phyloP scores from a whole-genome alignment of 352 stramenopile genomes.

The Phytophthora aleatoria region DNA sequence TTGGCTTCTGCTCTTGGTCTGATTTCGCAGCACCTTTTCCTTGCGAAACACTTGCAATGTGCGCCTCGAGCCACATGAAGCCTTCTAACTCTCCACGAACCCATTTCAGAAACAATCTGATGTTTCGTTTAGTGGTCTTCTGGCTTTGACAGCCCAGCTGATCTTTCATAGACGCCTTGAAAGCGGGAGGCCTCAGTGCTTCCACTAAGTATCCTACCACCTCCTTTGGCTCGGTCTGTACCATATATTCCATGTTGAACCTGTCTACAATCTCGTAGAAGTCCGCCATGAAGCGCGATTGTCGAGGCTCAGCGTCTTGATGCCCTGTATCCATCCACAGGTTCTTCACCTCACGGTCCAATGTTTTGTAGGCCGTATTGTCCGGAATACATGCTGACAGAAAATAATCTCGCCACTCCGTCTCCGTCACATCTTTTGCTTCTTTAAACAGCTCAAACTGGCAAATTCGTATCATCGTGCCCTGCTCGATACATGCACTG shows the following conservation, averaged over 20 bases:
- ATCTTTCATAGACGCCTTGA: not conserved
- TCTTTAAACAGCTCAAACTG: conserved; percentile 17
- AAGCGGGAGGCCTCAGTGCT: not conserved
- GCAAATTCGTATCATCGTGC: conserved; percentile 10
- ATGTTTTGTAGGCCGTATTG: conserved; percentile 15
- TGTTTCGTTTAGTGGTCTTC: not conserved
- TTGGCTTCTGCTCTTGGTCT: not conserved
- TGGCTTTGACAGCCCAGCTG: not conserved
- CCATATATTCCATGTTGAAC: conserved; percentile 1
- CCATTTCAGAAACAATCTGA: not conserved
- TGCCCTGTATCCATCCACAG: conserved; percentile 4
- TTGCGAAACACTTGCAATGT: not conserved
- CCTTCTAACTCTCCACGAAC: not conserved
- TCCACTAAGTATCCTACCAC: not conserved
- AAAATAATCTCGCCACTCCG: conserved; percentile 16
- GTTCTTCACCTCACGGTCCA: conserved; percentile 11
- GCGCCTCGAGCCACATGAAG: not conserved
- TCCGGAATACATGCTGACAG: conserved; percentile 10
- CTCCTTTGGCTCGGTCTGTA: not conserved
- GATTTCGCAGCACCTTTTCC: not conserved
- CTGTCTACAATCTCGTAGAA: conserved; percentile 16
- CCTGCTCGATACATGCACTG: conserved; percentile 14
- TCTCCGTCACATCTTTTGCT: conserved; percentile 9
- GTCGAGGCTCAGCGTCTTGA: conserved; percentile 12
- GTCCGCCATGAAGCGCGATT: conserved; percentile 4